Percentiles rank a stretch among this genome's conserved stretches.
Conservation (phyloP, 106 monocot species). For the Allium fistulosum region DNA sequence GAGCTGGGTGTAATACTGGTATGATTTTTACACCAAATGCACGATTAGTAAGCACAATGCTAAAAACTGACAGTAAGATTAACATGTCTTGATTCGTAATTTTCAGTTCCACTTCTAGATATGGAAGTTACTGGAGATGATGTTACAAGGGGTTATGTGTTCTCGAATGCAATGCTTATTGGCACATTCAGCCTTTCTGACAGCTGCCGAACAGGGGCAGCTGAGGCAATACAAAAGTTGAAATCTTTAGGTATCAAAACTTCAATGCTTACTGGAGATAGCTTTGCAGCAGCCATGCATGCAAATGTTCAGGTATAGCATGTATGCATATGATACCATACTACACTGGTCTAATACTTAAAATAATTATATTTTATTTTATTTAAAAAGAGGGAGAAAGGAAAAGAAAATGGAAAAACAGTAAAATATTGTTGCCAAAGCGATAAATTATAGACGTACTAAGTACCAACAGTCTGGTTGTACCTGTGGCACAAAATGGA, state of each 20-base stretch:
- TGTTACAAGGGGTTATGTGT: constrained; percentile 58
- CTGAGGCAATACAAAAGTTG: constrained; percentile 55
- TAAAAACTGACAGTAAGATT: too few relatives aligned
- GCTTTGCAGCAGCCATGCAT: constrained; percentile 50
- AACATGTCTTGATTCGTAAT: not conserved
- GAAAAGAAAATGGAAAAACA: not conserved
- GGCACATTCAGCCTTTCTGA: constrained; percentile 73
- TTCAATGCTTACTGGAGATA: constrained; percentile 91
- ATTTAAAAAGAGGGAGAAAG: not conserved
- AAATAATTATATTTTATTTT: not conserved
- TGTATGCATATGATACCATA: too few relatives aligned
- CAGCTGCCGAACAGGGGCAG: constrained; percentile 61
- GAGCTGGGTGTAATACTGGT: constrained; percentile 68
- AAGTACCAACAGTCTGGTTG: too few relatives aligned
- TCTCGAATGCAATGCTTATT: constrained; percentile 29
- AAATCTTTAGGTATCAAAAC: constrained; percentile 58
- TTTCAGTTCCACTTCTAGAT: constrained; percentile 18
- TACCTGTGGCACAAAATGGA: too few relatives aligned
- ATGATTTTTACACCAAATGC: not conserved
- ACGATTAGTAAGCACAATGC: too few relatives aligned
- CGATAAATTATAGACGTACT: too few relatives aligned
- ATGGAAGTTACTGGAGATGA: constrained; percentile 37
- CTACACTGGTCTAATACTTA: not conserved
- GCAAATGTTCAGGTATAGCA: constrained; percentile 63
- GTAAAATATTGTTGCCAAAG: not conserved